These are phyloP conservation scores for Cymbopogon citratus DNA, from an alignment of 176 grass and related monocot genomes.

Conservation along the genomic window DNA sequence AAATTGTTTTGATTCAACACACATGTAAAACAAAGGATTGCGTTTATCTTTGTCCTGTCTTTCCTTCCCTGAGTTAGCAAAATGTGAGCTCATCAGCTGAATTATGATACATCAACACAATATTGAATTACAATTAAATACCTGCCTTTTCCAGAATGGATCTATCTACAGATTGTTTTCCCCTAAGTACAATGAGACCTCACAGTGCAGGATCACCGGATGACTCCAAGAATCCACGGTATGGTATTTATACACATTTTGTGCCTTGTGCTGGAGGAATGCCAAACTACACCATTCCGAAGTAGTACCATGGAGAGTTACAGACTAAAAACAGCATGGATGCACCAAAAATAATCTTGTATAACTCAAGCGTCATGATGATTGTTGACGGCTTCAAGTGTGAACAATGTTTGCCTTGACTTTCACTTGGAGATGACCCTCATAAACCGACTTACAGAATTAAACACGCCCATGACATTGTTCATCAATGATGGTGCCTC, in stretches of 20 bases:
- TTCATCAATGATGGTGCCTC: constrained; percentile 53
- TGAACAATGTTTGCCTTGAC: not conserved
- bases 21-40: constrained; percentile 3
- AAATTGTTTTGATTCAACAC: constrained; percentile 15
- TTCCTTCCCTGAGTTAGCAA: not conserved
- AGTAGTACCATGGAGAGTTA: not conserved
- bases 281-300: not conserved
- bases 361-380: not conserved
- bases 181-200: not conserved
- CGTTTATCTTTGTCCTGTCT: not conserved
- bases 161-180: not conserved
- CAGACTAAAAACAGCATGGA: not conserved
- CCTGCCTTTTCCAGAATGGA: not conserved
- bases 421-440: constrained; percentile 72
- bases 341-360: not conserved
- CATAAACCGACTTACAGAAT: constrained; percentile 73
- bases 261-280: not conserved
- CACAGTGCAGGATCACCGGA: not conserved
- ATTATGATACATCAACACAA: not conserved
- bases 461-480: constrained; percentile 72
- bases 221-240: not conserved
- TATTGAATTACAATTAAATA: not conserved
- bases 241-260: not conserved
- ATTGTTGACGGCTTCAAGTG: not conserved
- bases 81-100: not conserved